Evolutionary conservation across 345 rosid species (phyloP), one percentile per base, ranked within the genome.

Genomic region (Trapa bicornis): DNA sequence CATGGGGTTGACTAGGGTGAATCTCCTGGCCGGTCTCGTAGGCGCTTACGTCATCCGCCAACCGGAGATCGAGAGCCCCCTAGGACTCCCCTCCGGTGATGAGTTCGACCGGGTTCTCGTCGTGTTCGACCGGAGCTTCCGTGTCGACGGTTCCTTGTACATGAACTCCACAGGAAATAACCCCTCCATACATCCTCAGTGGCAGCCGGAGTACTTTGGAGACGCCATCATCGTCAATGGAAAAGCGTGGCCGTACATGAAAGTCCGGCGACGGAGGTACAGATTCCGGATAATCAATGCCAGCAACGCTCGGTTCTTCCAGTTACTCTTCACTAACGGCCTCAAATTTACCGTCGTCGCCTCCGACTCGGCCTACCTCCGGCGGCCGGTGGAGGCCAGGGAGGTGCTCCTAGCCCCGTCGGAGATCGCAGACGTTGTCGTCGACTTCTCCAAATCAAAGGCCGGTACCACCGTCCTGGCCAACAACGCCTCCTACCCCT

Each of bases 181-280:
- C 41, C 97, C 97, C 4, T 52, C 76, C 0, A 87, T 94, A 65
- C 99, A 94, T 48, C 99, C 97, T 0, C 99, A 94, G 60, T 94
- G 99, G 99, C 96, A 83, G 61, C 99, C 99, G 0, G 99, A 94
- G 54, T 94, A 90, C 64, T 94, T 88, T 37, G 99, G 97, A 0
- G 95, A 88, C 3, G 85, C 73, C 0, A 89, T 91, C 68, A 67
- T 94, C 0, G 99, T 94, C 0, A 94, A 91, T 39, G 99, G 99
- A 0, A 94, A 94, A 75, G 95, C 91, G 0, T 94, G 99, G 99
- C 99, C 99, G 0, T 71, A 71, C 17, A 0, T 86, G 81, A 69
- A 48, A 0, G 99, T 94, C 4, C 84, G 82, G 42, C 95, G 96
- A 13, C 87, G 97, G 1, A 91, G 84, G 65, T 94, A 94, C 68